Conservation (phyloP, 352 stramenopile species). For the Phytophthora hybrid region DNA sequence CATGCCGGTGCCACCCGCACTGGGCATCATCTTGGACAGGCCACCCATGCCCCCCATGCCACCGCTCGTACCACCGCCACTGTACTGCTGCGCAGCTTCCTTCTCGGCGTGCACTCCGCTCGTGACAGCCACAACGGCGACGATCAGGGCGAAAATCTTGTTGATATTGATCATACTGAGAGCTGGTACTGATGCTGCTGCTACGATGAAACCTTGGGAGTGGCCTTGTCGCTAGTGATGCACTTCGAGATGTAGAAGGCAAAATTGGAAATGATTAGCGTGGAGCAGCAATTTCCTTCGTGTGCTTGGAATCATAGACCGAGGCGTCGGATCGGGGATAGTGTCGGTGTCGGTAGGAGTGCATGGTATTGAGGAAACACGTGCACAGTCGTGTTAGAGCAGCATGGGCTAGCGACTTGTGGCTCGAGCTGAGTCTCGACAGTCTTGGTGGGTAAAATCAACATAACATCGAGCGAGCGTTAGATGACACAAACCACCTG, state of each 20-base stretch:
- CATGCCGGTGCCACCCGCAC: neutral
- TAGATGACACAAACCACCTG: neutral
- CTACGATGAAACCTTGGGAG: neutral
- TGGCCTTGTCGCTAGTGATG: neutral
- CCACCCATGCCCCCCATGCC: conserved; percentile 3
- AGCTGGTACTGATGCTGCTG: neutral
- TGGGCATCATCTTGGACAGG: neutral
- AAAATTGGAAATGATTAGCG: neutral
- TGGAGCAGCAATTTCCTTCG: neutral
- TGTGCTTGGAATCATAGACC: neutral
- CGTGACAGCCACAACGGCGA: neutral
- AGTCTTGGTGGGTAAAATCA: neutral
- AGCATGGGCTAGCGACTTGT: neutral
- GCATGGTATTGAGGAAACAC: neutral
- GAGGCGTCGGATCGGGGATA: neutral
- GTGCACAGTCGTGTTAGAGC: neutral
- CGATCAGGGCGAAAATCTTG: neutral
- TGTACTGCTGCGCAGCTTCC: neutral
- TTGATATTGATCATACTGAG: neutral
- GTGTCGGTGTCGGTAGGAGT: neutral
- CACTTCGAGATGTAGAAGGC: neutral
- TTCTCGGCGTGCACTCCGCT: conserved; percentile 1
- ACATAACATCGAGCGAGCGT: neutral
- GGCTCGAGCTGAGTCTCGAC: neutral
- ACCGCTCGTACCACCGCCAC: neutral